Base-by-base conservation (phyloP, 2,329 filamentous ascomycete genomes). In the Botryotinia globosa region DNA sequence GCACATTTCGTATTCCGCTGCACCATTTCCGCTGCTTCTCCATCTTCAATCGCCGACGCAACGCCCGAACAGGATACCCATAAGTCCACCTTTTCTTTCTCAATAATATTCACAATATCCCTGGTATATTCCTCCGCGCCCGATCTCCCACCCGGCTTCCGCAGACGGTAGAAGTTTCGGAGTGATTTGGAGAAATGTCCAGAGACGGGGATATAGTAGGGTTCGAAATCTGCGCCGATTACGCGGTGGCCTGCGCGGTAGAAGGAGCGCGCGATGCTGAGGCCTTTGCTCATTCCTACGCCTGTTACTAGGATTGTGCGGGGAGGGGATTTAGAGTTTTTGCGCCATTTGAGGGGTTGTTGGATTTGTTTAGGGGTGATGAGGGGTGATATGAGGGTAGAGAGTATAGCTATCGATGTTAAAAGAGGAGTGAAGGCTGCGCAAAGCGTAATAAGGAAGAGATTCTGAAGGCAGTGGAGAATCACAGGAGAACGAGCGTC, bases 221-320 rank as follows among this genome's bases (percentile, higher is more conserved):
- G 81, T 65, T 88, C 85, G 69, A 90, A 88, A 77, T 93, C 91
- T 18, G 91, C 91, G 7, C 91, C 92, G 58, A 94, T 86, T 56
- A 94, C 91, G n/a, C 85, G 85, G 79, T 94, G 90, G 3, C 90
- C 90, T 1, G 86, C 85, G 37, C 86, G 81, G 76, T 91, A 85
- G 80, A 94, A 91, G 5, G 87, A 81, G 48, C 92, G 87, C 7
- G 91, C 90, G 14, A 94, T 82, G 0, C 84, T 83, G 4, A 94
- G 84, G 6, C 91, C 92, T 79, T 93, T 92, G 61, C 88, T 85
- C 87, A 93, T 94, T 63, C 89, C 88, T 4, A 94, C 85, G 2
- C 92, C 92, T 0, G 92, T 94, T 59, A 94, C 86, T 22, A 94
- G 85, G 51, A 94, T 83, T 0, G 87, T 91, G 71, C 75, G 75